Conservation (phyloP, 345 rosid species). For the Balakata baccata region DNA sequence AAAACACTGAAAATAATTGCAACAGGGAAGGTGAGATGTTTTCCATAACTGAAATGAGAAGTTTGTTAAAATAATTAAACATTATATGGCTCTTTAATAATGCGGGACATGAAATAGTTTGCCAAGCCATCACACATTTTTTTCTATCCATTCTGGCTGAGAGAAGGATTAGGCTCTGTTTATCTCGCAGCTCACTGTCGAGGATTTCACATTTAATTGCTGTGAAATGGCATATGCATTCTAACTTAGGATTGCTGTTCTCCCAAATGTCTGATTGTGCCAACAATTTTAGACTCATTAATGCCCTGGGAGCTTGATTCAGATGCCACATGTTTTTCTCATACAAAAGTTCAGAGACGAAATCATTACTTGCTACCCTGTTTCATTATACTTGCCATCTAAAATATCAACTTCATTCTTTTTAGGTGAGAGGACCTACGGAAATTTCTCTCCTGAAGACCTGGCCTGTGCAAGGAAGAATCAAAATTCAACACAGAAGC, state of each 20-base stretch:
- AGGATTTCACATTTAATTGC: not conserved
- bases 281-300: not conserved
- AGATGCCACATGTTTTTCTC: not conserved
- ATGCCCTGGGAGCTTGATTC: not conserved
- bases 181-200: not conserved
- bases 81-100: no score
- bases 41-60: no score
- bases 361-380: not conserved
- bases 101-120: no score
- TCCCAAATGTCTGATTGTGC: not conserved
- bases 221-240: not conserved
- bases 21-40: no score
- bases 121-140: not conserved
- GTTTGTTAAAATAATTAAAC: no score
- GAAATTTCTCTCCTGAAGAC: not conserved
- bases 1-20: not conserved
- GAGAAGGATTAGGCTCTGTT: not conserved
- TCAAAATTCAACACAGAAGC: not conserved
- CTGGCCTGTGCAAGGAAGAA: not conserved
- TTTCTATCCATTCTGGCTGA: not conserved
- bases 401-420: not conserved
- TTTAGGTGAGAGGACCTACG: not conserved
- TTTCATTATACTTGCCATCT: not conserved
- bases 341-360: not conserved
- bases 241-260: not conserved